Evolutionary conservation across 257 asterid species (phyloP).

Genomic region (Solanum etuberosum): DNA sequence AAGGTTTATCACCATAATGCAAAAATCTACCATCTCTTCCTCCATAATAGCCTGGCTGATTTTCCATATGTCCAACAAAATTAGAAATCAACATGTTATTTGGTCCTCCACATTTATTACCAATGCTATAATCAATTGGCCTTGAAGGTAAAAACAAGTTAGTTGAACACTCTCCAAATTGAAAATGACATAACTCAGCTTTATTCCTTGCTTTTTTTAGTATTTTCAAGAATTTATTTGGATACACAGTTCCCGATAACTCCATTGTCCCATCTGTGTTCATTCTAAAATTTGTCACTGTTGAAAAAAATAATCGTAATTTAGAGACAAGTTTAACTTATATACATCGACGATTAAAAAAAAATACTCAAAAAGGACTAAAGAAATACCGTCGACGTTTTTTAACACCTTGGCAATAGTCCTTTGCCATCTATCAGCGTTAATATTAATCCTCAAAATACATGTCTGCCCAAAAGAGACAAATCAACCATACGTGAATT

Average conservation of each 20-base stretch:
- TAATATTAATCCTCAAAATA: background rate
- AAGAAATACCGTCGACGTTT: background rate
- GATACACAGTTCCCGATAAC: background rate
- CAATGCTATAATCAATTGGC: background rate
- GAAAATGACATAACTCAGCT: conserved; percentile 22
- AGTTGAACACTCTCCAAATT: conserved; percentile 34
- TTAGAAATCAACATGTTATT: background rate
- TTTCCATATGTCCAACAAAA: background rate
- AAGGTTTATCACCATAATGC: background rate
- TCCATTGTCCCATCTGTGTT: background rate
- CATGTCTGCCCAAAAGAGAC: background rate
- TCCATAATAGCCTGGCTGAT: background rate
- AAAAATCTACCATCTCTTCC: conserved; percentile 1
- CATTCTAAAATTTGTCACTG: background rate
- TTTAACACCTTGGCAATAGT: background rate
- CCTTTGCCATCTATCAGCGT: background rate
- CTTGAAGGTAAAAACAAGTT: conserved; percentile 18
- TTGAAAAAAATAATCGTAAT: background rate
- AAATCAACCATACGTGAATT: background rate
- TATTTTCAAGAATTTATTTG: conserved; percentile 6
- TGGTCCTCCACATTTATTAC: background rate
- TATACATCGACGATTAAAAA: fast-evolving
- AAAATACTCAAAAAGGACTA: background rate
- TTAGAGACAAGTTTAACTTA: background rate
- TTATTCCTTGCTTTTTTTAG: conserved; percentile 10